Conservation (phyloP, 352 stramenopile genomes). For the Phytophthora citrophthora region DNA sequence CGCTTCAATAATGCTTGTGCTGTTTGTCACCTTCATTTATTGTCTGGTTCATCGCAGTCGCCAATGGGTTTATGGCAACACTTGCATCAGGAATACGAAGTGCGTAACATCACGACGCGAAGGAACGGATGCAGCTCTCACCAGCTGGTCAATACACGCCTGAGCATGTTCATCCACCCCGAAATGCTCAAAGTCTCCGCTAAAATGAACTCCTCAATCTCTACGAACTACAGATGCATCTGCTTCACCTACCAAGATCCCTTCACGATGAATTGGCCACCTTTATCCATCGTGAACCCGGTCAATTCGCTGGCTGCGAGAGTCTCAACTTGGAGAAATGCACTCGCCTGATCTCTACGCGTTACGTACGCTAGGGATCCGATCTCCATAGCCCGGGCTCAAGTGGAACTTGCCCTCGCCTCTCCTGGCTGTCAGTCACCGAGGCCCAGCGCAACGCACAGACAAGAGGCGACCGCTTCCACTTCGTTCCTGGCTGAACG, state of each 20-base stretch:
- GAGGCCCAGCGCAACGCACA: conserved; percentile 18
- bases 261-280: not conserved
- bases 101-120: conserved; percentile 2
- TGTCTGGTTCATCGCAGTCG: not conserved
- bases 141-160: conserved; percentile 19
- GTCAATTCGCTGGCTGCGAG: not conserved
- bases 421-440: conserved; percentile 32
- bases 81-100: not conserved
- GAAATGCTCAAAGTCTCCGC: conserved; percentile 26
- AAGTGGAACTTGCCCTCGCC: conserved; percentile 16
- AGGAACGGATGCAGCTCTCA: not conserved
- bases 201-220: not conserved
- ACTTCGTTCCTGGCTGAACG: conserved; percentile 8
- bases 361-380: conserved; percentile 33
- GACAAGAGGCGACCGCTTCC: conserved; percentile 17
- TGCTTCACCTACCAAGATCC: not conserved
- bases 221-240: conserved; percentile 4
- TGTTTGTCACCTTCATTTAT: not conserved
- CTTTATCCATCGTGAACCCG: not conserved
- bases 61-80: conserved; percentile 4
- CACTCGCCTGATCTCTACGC: conserved; percentile 24
- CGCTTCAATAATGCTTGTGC: conserved; percentile 12
- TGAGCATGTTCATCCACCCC: conserved; percentile 9
- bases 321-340: not conserved
- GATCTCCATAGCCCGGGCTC: conserved; percentile 27